Conservation (phyloP, 306 rosid species). For the Astragalus membranaceus region DNA sequence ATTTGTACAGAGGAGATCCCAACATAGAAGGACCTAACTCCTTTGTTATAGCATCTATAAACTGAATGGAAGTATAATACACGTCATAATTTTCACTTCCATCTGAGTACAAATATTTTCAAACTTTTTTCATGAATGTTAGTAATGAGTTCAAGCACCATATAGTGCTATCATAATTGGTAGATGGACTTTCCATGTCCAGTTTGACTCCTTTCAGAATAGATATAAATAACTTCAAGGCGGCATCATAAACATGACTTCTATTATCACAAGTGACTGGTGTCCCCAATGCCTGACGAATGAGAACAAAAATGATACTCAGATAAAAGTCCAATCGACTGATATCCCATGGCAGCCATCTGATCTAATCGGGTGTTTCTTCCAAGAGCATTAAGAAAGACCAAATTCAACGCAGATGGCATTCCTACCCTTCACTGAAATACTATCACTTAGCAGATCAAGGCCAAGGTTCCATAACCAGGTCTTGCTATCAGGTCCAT, state of each 20-base stretch:
- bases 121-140: slow-evolving; percentile 44
- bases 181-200: slow-evolving; percentile 45
- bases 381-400: slow-evolving; percentile 42
- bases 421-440: slow-evolving; percentile 46
- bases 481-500: slow-evolving; percentile 50
- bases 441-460: slow-evolving; percentile 48
- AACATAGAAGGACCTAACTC: slow-evolving; percentile 60
- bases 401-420: slow-evolving; percentile 22
- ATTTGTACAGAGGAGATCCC: slow-evolving; percentile 71
- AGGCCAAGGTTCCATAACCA: slow-evolving; percentile 57
- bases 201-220: slow-evolving; percentile 61
- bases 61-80: slow-evolving; percentile 30
- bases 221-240: slow-evolving; percentile 50
- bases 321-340: slow-evolving; percentile 59
- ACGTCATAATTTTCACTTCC: slow-evolving; percentile 35
- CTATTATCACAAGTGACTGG: slow-evolving; percentile 38
- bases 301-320: slow-evolving; percentile 40
- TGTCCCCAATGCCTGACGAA: slow-evolving; percentile 45
- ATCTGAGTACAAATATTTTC: slow-evolving; percentile 39
- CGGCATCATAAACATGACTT: slow-evolving; percentile 40
- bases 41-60: slow-evolving; percentile 47
- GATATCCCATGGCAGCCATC: slow-evolving; percentile 80
- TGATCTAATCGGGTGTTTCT: slow-evolving; percentile 45
- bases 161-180: slow-evolving; percentile 50
- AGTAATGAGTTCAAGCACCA: slow-evolving; percentile 43